A percentile compares a stretch with the other conserved stretches of the same genome.
phyloP scores from a whole-genome alignment of 23 red algal species.

The Cyanidioschyzon merolae region DNA sequence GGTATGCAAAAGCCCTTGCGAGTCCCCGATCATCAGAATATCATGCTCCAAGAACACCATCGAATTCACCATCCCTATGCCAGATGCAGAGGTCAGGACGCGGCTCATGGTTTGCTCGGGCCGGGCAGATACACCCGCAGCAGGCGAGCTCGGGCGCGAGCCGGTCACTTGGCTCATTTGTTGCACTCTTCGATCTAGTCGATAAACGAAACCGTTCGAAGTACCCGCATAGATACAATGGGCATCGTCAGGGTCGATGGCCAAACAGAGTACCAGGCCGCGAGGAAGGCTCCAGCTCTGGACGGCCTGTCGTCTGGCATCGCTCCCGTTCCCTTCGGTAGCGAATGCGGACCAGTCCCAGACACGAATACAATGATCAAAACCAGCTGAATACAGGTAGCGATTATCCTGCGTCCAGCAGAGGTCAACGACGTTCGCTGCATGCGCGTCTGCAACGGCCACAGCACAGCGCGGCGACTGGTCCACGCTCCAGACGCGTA shows the following conservation, averaged over 20 bases:
- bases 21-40: slow-evolving; percentile 42
- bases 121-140: background rate
- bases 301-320: slow-evolving; percentile 4
- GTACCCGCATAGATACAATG: slow-evolving; percentile 45
- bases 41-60: slow-evolving; percentile 22
- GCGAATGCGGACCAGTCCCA: slow-evolving; percentile 34
- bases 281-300: slow-evolving; percentile 16
- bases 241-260: slow-evolving; percentile 23
- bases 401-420: slow-evolving; percentile 42
- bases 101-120: background rate
- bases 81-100: background rate
- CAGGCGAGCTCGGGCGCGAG: background rate
- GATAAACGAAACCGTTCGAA: slow-evolving; percentile 22
- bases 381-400: slow-evolving; percentile 31
- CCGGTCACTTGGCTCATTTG: background rate
- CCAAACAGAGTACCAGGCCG: slow-evolving; percentile 49
- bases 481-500: slow-evolving; percentile 54
- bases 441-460: slow-evolving; percentile 43
- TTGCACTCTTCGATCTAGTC: slow-evolving; percentile 46
- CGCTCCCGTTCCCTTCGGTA: background rate
- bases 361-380: slow-evolving; percentile 40
- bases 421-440: slow-evolving; percentile 30
- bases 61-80: slow-evolving; percentile 37
- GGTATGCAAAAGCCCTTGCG: slow-evolving; percentile 40
- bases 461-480: background rate